Evolutionary conservation across 2,329 filamentous ascomycete species (phyloP), one percentile per base, ranked within the genome.

Genomic region (Pseudopithomyces chartarum): DNA sequence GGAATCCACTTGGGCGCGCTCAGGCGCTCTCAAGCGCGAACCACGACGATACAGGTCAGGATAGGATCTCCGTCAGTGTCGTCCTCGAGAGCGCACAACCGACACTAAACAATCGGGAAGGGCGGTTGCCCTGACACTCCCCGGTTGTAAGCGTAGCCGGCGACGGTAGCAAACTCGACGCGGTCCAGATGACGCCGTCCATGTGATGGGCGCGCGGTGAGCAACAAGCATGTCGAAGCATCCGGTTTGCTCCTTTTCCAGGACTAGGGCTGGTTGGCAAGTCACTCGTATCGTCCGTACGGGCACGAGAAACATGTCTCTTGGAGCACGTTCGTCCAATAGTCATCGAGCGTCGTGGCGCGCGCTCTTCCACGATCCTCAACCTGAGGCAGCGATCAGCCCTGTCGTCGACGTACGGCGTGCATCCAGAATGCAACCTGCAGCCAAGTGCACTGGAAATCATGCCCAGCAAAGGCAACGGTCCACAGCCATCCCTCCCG

Each of bases 161-260:
- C 26, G 26, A 4, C 8, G 26, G 32, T 44, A 47, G 52, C 47
- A 54, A 61, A 43, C 46, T 19, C 2, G n/a, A 17, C 17, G 34
- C 47, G 32, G 43, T 19, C 53, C 60, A 52, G 52, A 56, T 59
- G 59, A 56, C 47, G 40, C 46, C 39, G 20, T 17, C 52, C 53
- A 43, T 44, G 53, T 55, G 53, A 55, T 34, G 17, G 12, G 10
- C 12, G 10, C 12, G 19, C 19, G 3, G 19, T 50, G 45, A 50
- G 45, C 45, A 55, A 15, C n/a, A 38, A n/a, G 34, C n/a, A 38
- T 13, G n/a, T 13, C 7, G n/a, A 34, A 40, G 46, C 43, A 39
- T 22, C 13, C 26, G n/a, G 22, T 50, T 33, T 33, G 17, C 48
- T 29, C 5, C 19, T 12, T 12, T 15, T 6, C 36, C 34, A 33